Base-by-base conservation (phyloP, 192 early-diverging fungal species). In the Rhizophagus clarus region DNA sequence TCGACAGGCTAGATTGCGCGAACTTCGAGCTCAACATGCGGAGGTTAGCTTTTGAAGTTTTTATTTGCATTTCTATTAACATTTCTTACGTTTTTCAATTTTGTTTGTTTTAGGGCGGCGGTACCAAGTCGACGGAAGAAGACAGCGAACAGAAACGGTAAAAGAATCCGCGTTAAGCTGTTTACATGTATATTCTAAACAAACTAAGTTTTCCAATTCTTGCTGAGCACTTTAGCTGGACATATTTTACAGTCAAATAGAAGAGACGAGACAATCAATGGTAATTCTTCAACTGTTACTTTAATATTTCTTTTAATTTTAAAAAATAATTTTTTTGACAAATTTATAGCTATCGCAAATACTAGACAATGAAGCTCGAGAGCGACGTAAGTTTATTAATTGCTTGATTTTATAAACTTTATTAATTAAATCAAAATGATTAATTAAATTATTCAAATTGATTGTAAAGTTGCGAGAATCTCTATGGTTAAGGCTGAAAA, bases 401-500 rank as follows among this genome's bases (percentile, higher is more conserved):
- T n/a, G 34, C 5, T 34, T 34, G 34, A 34, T 34, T 34, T 6
- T 7, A 69, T 34, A 37, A 31, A 29, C 2, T 15, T 69, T 2
- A 14, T 37, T 11, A 34, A 22, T 9, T 45, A 29, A 20, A 28
- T 28, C 10, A 60, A 42, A 42, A 61, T 61, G 7, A 64, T 26
- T 2, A 62, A 64, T 8, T 0, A n/a, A 29, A 64, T 78, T 31
- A 76, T 45, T 73, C 17, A 32, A 60, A 34, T 32, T 37, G 37
- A 20, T 28, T 61, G n/a, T 80, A 45, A 12, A 94, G 94, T 97
- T 84, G 91, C 92, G n/a, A 90, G 95, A 26, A 97, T 97, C 74
- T 90, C 92, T 17, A 94, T 98, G 77, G 97, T 98, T 12, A 97
- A 97, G 82, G 88, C 90, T 1, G 95, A 96, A 14, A 93, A 94